Evolutionary conservation across 768 basidiomycete genomes (phyloP).

Genomic region (Ephemerocybe angulata): DNA sequence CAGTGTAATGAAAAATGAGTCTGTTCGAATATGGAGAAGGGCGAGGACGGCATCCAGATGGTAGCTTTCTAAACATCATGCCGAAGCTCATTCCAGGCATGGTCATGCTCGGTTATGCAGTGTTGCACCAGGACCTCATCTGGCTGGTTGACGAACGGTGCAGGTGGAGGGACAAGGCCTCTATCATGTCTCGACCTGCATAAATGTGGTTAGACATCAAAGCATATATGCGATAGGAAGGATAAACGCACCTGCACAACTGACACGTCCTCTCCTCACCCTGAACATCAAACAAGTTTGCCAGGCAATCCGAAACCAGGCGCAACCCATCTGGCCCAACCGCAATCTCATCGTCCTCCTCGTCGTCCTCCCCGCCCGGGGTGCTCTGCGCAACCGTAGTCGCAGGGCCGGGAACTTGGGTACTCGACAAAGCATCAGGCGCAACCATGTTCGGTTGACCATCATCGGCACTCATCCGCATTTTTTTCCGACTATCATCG

Average conservation of each 20-base stretch:
- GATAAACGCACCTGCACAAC: slow-evolving; percentile 48
- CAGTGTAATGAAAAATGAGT: not conserved
- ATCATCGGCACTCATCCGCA: not conserved
- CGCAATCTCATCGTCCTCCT: slow-evolving; percentile 32
- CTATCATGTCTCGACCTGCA: not conserved
- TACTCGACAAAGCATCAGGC: not conserved
- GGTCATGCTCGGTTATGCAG: slow-evolving; percentile 40
- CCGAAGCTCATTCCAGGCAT: slow-evolving; percentile 42
- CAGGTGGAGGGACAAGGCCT: slow-evolving; percentile 16
- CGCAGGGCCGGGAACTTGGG: not conserved
- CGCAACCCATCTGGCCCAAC: slow-evolving; percentile 41
- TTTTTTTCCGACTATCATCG: not conserved
- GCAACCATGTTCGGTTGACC: not conserved
- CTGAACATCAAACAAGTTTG: slow-evolving; percentile 38
- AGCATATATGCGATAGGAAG: not conserved
- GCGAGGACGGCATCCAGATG: not conserved
- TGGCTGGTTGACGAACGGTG: slow-evolving; percentile 28
- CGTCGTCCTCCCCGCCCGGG: slow-evolving; percentile 25
- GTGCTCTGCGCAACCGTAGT: not conserved
- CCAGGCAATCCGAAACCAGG: slow-evolving; percentile 38
- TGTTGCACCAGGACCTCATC: slow-evolving; percentile 41
- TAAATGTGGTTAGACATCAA: not conserved
- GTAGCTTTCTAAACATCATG: not conserved
- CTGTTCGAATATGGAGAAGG: not conserved
- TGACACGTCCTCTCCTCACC: slow-evolving; percentile 36